Evolutionary conservation across 208 protist genomes (phyloP), one percentile per base, ranked within the genome.

Genomic region (Strigomonas galati): DNA sequence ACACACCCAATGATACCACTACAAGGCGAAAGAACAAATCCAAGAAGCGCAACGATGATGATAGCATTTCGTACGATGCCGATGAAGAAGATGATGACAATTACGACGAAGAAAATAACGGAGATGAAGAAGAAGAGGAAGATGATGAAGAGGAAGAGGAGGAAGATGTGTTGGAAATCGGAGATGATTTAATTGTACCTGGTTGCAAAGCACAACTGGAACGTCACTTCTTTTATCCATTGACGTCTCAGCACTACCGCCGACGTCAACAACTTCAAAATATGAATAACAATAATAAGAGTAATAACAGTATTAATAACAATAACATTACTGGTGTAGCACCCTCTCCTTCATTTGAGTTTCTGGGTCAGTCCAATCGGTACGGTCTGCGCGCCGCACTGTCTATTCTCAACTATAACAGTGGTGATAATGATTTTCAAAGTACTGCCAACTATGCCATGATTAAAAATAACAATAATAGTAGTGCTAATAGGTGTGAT

Each of bases 151-250:
- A n/a, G 1, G 67, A 78, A 19, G 40, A 46, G 40, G 14, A 46
- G 9, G 9, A 19, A 5, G 40, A 46, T 5, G 40, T 46, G 19
- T 46, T 46, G 1, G 40, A 46, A n/a, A 9, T 46, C 44, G 40
- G 65, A 1, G 66, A 67, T 48, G 69, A 58, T 48, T 66, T 62
- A 27, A 70, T 78, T 19, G 63, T 78, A 6, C 73, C 73, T 19
- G 73, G 73, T n/a, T 74, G 62, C 31, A 74, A 69, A 21, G 63
- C 73, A 10, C 48, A 32, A 14, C 62, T 73, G 26, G 5, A 9
- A 15, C 40, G 15, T 19, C 40, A 46, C 14, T 46, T 46, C 19
- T 46, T n/a, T 19, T 46, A 46, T 46, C 40, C 40, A 19, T 19
- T n/a, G 10, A 46, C 40, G 10, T 19, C 40, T 15, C 1, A 15